A percentile compares a stretch with the other conserved stretches of the same genome.
Evolutionary conservation across 2,329 filamentous ascomycete genomes (phyloP).

Genomic region (Dactylellina parvicollis): DNA sequence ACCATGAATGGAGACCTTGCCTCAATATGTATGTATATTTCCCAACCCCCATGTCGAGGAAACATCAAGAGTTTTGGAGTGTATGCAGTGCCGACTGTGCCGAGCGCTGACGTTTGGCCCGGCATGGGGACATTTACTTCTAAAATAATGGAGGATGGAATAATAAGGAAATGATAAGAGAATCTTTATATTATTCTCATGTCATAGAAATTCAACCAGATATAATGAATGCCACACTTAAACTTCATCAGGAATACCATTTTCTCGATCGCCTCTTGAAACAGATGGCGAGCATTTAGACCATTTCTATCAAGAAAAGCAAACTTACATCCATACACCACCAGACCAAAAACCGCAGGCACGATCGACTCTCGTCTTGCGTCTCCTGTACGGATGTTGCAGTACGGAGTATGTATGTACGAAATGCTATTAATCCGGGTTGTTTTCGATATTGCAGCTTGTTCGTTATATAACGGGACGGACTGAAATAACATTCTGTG

Average conservation of each 20-base stretch:
- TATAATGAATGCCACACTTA: conserved; percentile 28
- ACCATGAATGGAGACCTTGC: conserved; percentile 1
- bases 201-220: conserved; percentile 46
- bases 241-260: conserved; percentile 8
- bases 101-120: conserved; percentile 44
- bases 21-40: conserved; percentile 37
- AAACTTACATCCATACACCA: neutral
- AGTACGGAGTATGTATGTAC: conserved; percentile 37
- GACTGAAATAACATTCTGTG: conserved; percentile 19
- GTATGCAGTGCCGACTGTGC: conserved; percentile 39
- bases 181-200: conserved; percentile 51
- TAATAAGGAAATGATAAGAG: conserved; percentile 27
- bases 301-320: neutral
- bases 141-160: conserved; percentile 13
- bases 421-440: conserved; percentile 45
- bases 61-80: conserved; percentile 1
- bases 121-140: conserved; percentile 27
- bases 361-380: neutral
- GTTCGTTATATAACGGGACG: conserved; percentile 15
- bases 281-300: conserved; percentile 21
- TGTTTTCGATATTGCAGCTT: conserved; percentile 27
- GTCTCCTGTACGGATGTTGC: conserved; percentile 7
- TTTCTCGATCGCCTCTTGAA: conserved; percentile 44
- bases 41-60: conserved; percentile 12
- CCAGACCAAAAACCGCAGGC: conserved; percentile 3